These are phyloP conservation scores for Lupinus albus DNA, from an alignment of 306 rosid genomes.

Conservation along the genomic window DNA sequence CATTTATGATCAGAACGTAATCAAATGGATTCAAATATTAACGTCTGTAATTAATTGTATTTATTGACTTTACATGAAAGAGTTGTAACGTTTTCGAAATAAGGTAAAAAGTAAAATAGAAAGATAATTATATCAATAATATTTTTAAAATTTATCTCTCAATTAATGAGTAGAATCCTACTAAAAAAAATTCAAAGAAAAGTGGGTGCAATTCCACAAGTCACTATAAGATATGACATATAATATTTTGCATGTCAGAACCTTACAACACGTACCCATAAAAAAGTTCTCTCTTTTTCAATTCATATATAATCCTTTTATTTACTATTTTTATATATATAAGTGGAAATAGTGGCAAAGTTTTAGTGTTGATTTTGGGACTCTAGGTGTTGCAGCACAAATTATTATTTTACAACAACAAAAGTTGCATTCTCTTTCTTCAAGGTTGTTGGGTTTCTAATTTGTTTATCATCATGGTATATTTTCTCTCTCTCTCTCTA, in stretches of 20 bases:
- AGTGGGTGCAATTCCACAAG: constrained; percentile 36
- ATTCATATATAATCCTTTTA: not conserved
- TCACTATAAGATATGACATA: constrained; percentile 22
- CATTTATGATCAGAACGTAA: not conserved
- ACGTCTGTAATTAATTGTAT: not conserved
- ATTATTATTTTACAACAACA: not conserved
- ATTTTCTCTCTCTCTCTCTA: not conserved
- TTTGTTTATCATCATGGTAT: constrained; percentile 42
- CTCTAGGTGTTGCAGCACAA: not conserved
- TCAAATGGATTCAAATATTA: not conserved
- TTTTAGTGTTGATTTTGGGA: not conserved
- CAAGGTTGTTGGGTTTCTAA: not conserved
- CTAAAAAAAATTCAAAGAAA: too few species aligned
- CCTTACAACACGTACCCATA: not conserved
- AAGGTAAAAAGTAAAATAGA: too few species aligned
- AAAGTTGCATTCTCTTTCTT: not conserved
- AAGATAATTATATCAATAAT: too few species aligned
- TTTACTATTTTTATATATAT: not conserved
- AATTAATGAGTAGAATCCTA: too few species aligned
- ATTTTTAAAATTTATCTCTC: too few species aligned
- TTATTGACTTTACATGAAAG: not conserved
- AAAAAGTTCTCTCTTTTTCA: not conserved
- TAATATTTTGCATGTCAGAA: not conserved
- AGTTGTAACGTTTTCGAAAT: constrained; percentile 13
- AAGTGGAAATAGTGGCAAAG: too few species aligned